Base-by-base conservation (phyloP, 305 asterid species). In the Fraxinus angustifolia region DNA sequence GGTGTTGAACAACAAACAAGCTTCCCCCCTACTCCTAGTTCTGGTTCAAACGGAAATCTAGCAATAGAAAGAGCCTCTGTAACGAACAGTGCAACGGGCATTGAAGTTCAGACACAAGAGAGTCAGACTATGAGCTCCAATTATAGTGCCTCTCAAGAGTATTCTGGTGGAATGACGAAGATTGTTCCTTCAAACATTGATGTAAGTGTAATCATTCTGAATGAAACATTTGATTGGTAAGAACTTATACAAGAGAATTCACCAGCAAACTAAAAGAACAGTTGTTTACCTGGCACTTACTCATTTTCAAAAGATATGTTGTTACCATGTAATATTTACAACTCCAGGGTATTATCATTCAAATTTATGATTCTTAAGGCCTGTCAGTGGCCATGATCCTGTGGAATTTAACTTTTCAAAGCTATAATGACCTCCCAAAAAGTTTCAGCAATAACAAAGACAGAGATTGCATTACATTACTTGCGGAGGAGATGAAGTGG, bases 111-210 rank as follows among this genome's bases (percentile, higher is more conserved):
- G 79, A 74, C 90, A 77, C 93, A 81, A 81, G 91, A 88, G 83
- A 86, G 79, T 79, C 85, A 79, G 77, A 85, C 76, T 33, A 80
- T 83, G 75, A 76, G 83, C 81, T 76, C 92, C 56, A 86, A 45
- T 71, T 83, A 85, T 79, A 90, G 84, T 78, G 85, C 87, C 72
- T 84, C 94, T 38, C 92, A 89, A 85, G 97, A 95, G 65, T 82
- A 70, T 79, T 80, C 88, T 38, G 97, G 93, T 40, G 98, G 97
- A 79, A 95, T 96, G 91, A 92, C 89, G 42, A 90, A 87, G 89
- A 94, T 94, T 83, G 85, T 87, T 75, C 98, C 99, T 82, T 88
- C 96, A 35, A 93, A 92, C 83, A 87, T 90, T 79, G 95, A 91
- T 82, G 97, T 94, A 85, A 85, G 89, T 87, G 75, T 62, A 73